Percentiles rank a stretch among this genome's conserved stretches.
Evolutionary conservation across 306 rosid genomes (phyloP).

Genomic region (Rosa chinensis): DNA sequence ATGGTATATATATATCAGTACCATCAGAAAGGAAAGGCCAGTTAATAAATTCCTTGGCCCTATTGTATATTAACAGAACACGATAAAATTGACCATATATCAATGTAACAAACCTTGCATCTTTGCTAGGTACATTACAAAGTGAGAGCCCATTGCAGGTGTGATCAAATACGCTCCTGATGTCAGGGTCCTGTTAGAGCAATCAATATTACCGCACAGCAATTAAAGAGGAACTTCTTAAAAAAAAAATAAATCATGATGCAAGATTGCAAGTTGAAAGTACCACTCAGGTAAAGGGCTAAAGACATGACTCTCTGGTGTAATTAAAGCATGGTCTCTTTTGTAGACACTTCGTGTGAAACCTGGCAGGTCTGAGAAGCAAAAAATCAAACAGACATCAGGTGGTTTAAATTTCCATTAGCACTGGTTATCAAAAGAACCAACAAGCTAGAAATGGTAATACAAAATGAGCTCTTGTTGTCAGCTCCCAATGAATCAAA

Average conservation of each 20-base stretch:
- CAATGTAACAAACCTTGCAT: slow-evolving; percentile 62
- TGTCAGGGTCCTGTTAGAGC: slow-evolving; percentile 63
- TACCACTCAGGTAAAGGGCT: slow-evolving; percentile 91
- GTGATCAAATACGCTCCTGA: slow-evolving; percentile 78
- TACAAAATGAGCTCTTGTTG: background rate
- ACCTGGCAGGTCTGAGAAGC: slow-evolving; percentile 81
- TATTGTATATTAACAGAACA: background rate
- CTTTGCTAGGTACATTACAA: slow-evolving; percentile 86
- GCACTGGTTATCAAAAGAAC: background rate
- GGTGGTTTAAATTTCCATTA: slow-evolving; percentile 12
- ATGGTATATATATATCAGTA: slow-evolving; percentile 35
- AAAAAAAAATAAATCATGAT: slow-evolving; percentile 24
- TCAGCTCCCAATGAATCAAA: background rate
- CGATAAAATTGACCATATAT: background rate
- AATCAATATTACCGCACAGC: slow-evolving; percentile 27
- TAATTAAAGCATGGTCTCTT: slow-evolving; percentile 76
- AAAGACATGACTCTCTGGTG: slow-evolving; percentile 94
- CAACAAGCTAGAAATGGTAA: background rate
- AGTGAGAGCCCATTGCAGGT: slow-evolving; percentile 81
- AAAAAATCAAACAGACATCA: slow-evolving; percentile 27
- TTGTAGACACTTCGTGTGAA: slow-evolving; percentile 91
- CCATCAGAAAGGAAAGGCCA: slow-evolving; percentile 5
- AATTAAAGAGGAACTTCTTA: slow-evolving; percentile 20
- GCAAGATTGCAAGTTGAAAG: slow-evolving; percentile 13
- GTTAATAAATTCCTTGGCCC: background rate